These are phyloP conservation scores for Aspergillus avenaceus DNA, from an alignment of 495 filamentous ascomycete genomes.

Conservation along the genomic window DNA sequence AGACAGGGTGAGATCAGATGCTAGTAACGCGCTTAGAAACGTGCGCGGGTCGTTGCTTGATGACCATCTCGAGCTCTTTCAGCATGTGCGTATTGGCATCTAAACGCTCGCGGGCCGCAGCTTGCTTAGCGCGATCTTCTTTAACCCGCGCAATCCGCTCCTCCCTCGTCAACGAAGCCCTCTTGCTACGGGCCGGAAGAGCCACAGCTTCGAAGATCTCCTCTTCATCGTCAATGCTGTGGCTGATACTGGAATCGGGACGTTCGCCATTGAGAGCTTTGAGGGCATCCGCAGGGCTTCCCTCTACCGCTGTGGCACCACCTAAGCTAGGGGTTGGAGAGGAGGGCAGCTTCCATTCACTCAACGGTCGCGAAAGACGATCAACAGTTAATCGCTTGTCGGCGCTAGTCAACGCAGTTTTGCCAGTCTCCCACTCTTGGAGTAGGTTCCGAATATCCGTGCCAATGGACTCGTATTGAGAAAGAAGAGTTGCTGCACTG, in stretches of 20 bases:
- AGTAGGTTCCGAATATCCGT: slow-evolving; percentile 76
- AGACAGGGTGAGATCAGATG: slow-evolving; percentile 25
- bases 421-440: slow-evolving; percentile 89
- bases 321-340: slow-evolving; percentile 79
- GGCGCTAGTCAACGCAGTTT: slow-evolving; percentile 68
- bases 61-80: slow-evolving; percentile 83
- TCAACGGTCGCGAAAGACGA: slow-evolving; percentile 63
- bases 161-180: slow-evolving; percentile 73
- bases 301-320: slow-evolving; percentile 81
- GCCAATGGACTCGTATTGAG: slow-evolving; percentile 93
- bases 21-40: slow-evolving; percentile 47
- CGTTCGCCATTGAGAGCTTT: slow-evolving; percentile 68
- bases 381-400: slow-evolving; percentile 51
- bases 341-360: slow-evolving; percentile 63
- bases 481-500: slow-evolving; percentile 68
- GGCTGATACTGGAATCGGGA: slow-evolving; percentile 25
- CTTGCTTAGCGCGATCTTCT: slow-evolving; percentile 73
- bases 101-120: slow-evolving; percentile 60
- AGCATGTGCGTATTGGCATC: slow-evolving; percentile 86
- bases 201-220: slow-evolving; percentile 91
- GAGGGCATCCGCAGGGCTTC: slow-evolving; percentile 70
- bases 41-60: slow-evolving; percentile 61
- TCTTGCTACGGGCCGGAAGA: slow-evolving; percentile 57
- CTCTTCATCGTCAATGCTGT: slow-evolving; percentile 54
- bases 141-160: slow-evolving; percentile 86